Conservation (phyloP, 768 basidiomycete genomes). For the Sporobolomyces pararoseus region DNA sequence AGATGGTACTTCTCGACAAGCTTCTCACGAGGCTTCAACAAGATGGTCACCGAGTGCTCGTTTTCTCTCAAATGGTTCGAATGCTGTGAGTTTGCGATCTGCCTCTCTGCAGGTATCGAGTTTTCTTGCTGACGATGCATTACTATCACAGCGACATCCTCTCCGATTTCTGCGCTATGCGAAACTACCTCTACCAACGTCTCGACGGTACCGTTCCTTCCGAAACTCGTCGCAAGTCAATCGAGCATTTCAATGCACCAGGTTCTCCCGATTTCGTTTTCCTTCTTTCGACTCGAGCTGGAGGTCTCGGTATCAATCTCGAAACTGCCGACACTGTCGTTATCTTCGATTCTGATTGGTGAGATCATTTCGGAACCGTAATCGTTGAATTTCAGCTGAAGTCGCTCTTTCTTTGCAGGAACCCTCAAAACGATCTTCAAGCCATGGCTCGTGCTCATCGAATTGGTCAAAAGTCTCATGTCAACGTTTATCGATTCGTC, state of each 20-base stretch:
- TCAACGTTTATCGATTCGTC: constrained; percentile 96
- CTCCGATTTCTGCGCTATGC: constrained; percentile 87
- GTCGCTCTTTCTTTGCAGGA: constrained; percentile 4
- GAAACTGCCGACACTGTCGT: constrained; percentile 99
- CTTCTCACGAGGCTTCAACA: constrained; percentile 80
- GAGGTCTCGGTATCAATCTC: constrained; percentile 95
- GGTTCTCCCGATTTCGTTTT: constrained; percentile 95
- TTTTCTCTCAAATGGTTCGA: constrained; percentile 97
- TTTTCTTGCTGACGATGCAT: too few relatives aligned
- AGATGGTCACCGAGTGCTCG: constrained; percentile 93
- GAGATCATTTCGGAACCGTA: neutral
- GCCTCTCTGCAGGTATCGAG: too few relatives aligned
- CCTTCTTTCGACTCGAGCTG: constrained; percentile 90
- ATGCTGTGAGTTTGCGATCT: constrained; percentile 58
- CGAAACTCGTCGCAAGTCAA: constrained; percentile 87
- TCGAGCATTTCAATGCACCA: constrained; percentile 92
- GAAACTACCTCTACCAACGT: constrained; percentile 88
- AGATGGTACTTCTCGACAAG: constrained; percentile 97
- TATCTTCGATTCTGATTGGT: constrained; percentile 82
- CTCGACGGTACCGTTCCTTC: constrained; percentile 87
- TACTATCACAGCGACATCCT: constrained; percentile 81
- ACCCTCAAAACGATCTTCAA: constrained; percentile 75
- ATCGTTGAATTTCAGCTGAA: neutral
- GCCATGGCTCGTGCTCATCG: constrained; percentile 99
- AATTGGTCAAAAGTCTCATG: constrained; percentile 97